Percentiles rank a stretch among this genome's conserved stretches.
These are phyloP conservation scores for Naganishia cerealis DNA, from an alignment of 1,284 basidiomycete species.

Conservation along the genomic window DNA sequence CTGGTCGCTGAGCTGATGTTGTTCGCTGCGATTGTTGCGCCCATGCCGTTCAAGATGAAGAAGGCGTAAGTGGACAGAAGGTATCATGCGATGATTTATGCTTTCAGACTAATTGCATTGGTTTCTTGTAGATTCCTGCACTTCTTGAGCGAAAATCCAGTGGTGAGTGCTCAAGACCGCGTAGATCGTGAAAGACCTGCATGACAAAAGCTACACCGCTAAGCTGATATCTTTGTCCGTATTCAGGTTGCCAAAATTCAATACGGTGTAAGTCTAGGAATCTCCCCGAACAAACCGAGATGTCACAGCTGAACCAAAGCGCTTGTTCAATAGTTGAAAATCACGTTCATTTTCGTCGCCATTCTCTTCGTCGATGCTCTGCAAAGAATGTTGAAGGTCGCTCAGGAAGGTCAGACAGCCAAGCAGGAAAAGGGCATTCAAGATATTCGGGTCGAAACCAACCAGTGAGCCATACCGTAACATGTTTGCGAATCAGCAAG, in stretches of 20 bases:
- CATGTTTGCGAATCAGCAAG: neutral
- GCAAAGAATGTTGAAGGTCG: conserved; percentile 87
- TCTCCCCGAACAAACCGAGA: neutral
- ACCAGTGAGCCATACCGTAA: conserved; percentile 58
- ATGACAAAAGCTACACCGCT: neutral
- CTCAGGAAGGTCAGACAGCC: conserved; percentile 63
- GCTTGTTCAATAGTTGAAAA: conserved; percentile 63
- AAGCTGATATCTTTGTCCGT: conserved; percentile 33
- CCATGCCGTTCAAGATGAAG: conserved; percentile 54
- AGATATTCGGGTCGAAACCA: conserved; percentile 77
- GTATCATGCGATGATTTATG: neutral
- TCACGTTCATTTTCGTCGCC: conserved; percentile 90
- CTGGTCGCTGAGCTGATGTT: conserved; percentile 52
- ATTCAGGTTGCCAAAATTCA: conserved; percentile 57
- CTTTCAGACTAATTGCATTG: neutral
- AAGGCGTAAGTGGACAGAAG: conserved; percentile 46
- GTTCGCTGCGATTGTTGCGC: conserved; percentile 51
- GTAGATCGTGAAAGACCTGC: neutral
- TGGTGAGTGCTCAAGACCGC: conserved; percentile 39
- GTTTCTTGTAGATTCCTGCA: conserved; percentile 47
- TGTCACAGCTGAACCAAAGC: neutral
- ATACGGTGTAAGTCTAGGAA: conserved; percentile 52
- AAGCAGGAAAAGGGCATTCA: conserved; percentile 63
- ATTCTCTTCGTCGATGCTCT: conserved; percentile 73
- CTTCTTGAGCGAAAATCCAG: conserved; percentile 55